Evolutionary conservation across 306 rosid genomes (phyloP), one percentile per base, ranked within the genome.

Genomic region (Acmispon strigosus): DNA sequence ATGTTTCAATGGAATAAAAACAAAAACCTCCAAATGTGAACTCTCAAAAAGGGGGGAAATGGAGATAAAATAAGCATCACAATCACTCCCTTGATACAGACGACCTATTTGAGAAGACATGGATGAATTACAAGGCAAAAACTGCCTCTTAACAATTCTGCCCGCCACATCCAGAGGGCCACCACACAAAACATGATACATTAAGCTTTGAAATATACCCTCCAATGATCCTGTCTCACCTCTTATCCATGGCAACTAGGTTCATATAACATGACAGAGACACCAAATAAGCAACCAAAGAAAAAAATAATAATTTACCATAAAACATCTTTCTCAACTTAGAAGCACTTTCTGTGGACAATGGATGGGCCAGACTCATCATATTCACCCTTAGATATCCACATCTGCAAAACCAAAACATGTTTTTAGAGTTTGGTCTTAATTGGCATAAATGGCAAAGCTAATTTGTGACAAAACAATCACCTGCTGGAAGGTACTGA

Each of bases 401-500:
- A 89, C 98, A 92, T 92, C 98, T 92, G 86, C 69, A 60, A 48
- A 49, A 73, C 13, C 66, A 49, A 61, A 51, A 9, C 49, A 65
- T 11, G 36, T 15, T 64, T 64, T 86, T 50, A 80, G 68, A 73
- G 36, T 39, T 74, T 43, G 57, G 59, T 37, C 32, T 11, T 13
- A 48, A 44, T 34, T 18, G 53, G 52, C 7, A 64, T 8, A 24
- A 27, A 66, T 22, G 11, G 18, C 6, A 4, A 66, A 9, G 52
- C 19, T 60, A 50, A 42, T 7, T 32, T 24, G 18, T 39, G 51
- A n/a, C 8, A 53, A 50, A 41, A 69, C 37, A 57, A 20, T 77
- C 54, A 88, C 98, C 98, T 92, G 98, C 85, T 92, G 96, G 91
- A 92, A 92, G 92, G 98, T 92, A 76, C 98, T 92, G 85, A 92